Evolutionary conservation across 1,284 basidiomycete genomes (phyloP).

Genomic region (Anthracocystis setariae): DNA sequence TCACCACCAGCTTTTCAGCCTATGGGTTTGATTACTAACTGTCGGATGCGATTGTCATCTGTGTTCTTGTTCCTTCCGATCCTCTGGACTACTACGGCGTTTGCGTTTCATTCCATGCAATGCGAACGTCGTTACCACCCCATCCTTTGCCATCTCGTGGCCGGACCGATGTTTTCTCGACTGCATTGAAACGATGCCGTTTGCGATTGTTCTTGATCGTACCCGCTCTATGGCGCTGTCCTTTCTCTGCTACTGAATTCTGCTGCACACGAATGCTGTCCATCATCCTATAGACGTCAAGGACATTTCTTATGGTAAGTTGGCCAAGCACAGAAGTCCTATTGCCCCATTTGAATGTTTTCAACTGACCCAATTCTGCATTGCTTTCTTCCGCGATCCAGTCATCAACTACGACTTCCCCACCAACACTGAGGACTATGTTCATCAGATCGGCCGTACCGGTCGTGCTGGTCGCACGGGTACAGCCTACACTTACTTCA

Average conservation of each 20-base stretch:
- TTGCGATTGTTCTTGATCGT: conserved; percentile 11
- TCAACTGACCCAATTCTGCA: background rate
- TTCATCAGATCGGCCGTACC: conserved; percentile 86
- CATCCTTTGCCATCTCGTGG: conserved; percentile 12
- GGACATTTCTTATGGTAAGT: conserved; percentile 91
- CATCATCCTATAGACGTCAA: conserved; percentile 78
- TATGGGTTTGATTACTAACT: conserved; percentile 42
- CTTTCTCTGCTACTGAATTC: conserved; percentile 37
- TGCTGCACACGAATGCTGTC: conserved; percentile 3
- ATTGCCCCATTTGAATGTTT: background rate
- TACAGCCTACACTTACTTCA: conserved; percentile 93
- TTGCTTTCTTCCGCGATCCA: conserved; percentile 9
- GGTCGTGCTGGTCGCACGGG: conserved; percentile 79
- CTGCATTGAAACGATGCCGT: conserved; percentile 43
- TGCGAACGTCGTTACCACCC: conserved; percentile 55
- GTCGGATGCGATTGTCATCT: conserved; percentile 45
- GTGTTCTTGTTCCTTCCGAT: conserved; percentile 11
- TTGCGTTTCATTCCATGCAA: conserved; percentile 57
- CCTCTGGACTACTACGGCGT: conserved; percentile 43
- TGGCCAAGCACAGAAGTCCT: background rate
- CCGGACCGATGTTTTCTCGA: conserved; percentile 15
- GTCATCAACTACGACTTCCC: conserved; percentile 89
- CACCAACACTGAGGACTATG: conserved; percentile 93
- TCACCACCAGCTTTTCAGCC: conserved; percentile 1
- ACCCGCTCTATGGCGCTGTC: conserved; percentile 17